Base-by-base conservation (phyloP, 345 rosid species). In the Viola odorata region DNA sequence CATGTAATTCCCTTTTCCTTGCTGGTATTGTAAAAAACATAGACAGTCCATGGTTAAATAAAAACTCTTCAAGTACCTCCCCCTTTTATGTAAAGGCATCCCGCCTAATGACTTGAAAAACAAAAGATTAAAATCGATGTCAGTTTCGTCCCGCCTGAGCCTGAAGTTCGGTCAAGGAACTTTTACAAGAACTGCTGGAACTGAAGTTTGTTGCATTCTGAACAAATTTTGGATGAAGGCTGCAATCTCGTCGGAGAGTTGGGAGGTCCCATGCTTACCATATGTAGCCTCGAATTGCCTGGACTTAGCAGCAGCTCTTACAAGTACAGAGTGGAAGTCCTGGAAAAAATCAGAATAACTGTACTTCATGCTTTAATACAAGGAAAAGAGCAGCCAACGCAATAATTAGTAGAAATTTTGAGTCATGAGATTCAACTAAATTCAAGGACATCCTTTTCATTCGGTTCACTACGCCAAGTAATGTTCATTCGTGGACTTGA, bases 291-390 rank as follows among this genome's bases (percentile, higher is more conserved):
- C 97, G 59, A 94, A 88, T 58, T 86, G 87, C 70, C 66, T 67
- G 41, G 97, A 94, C 71, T 85, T 90, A 0, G 53, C 57, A 67
- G 84, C 82, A 17, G 99, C 97, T 37, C 79, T 80, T 63, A 63
- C 55, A 36, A 90, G 95, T 57, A 90, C 81, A 11, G 71, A 59
- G 23, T 0, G 99, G 95, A 45, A 94, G 76, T 69, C 99, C 98
- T 91, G 80, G 55, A 55, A 75, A 47, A n/a, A n/a, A n/a, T n/a
- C n/a, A n/a, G n/a, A n/a, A n/a, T n/a, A n/a, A n/a, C n/a, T n/a
- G n/a, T n/a, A n/a, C n/a, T n/a, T n/a, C n/a, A n/a, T n/a, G n/a
- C n/a, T n/a, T n/a, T n/a, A n/a, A n/a, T n/a, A n/a, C n/a, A n/a
- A n/a, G n/a, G n/a, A n/a, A n/a, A n/a, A n/a, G n/a, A n/a, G n/a